phyloP scores from a whole-genome alignment of 2,329 filamentous ascomycete species.

The Chrysoporthe cubensis region DNA sequence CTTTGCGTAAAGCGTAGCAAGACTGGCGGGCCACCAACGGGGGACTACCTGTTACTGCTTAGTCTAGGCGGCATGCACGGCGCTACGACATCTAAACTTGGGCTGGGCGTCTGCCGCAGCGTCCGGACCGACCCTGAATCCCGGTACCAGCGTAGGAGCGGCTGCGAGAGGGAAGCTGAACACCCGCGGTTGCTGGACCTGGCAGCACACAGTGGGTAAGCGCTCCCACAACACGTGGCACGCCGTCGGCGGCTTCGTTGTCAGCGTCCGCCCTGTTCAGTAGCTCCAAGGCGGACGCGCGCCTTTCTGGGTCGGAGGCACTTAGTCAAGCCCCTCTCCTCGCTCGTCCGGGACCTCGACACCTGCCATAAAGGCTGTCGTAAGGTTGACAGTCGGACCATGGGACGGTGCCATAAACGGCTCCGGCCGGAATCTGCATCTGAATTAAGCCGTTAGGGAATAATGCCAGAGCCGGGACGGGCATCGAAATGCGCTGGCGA shows the following conservation, averaged over 20 bases:
- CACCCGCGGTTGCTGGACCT: conserved; percentile 43
- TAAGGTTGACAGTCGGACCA: too few relatives aligned
- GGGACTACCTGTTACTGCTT: conserved; percentile 86
- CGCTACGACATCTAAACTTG: conserved; percentile 55
- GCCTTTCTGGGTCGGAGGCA: conserved; percentile 33
- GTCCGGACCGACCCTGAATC: conserved; percentile 63
- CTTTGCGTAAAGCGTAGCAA: conserved; percentile 82
- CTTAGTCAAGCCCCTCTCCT: conserved; percentile 4
- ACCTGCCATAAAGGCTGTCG: conserved; percentile 11
- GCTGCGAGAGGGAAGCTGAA: conserved; percentile 53
- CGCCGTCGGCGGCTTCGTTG: conserved; percentile 30
- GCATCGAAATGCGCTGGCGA: too few relatives aligned
- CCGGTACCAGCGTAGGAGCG: conserved; percentile 40
- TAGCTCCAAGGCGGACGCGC: not conserved
- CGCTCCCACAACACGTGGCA: conserved; percentile 19
- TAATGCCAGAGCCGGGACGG: too few relatives aligned
- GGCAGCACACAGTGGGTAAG: conserved; percentile 24
- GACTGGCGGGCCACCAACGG: conserved; percentile 96
- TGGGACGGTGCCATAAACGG: too few relatives aligned
- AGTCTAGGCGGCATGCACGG: conserved; percentile 72
- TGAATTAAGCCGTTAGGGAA: too few relatives aligned
- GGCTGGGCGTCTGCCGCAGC: conserved; percentile 65
- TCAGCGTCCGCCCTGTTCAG: conserved; percentile 47
- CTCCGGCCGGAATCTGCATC: too few relatives aligned
- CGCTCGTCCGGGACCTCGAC: conserved; percentile 4